A percentile compares a stretch with the other conserved stretches of the same genome.
phyloP scores from a whole-genome alignment of 257 asterid species.

The Handroanthus guayacan region DNA sequence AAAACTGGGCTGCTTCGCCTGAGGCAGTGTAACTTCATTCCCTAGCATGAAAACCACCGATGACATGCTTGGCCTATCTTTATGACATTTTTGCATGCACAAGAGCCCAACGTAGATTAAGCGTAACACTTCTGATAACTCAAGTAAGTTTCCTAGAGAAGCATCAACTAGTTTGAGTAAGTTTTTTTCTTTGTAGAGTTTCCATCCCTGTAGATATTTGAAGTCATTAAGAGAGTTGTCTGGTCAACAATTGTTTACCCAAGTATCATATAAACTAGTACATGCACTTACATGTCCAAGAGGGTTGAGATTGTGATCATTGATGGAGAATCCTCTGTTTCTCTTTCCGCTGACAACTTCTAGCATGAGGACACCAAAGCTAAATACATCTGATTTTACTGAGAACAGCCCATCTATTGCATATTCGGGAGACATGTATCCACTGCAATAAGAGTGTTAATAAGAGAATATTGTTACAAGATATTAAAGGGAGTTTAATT shows the following conservation, averaged over 20 bases:
- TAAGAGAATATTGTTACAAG: not conserved
- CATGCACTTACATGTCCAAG: constrained; percentile 26
- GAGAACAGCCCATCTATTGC: constrained; percentile 30
- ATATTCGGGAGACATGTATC: constrained; percentile 35
- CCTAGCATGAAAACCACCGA: constrained; percentile 35
- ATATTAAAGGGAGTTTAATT: not conserved
- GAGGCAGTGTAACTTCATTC: constrained; percentile 25
- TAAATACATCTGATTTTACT: constrained; percentile 29
- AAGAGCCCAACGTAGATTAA: constrained; percentile 25
- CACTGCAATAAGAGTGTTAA: not conserved
- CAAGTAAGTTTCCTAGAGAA: constrained; percentile 8
- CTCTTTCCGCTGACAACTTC: constrained; percentile 32
- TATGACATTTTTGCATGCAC: constrained; percentile 14
- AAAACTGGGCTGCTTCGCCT: constrained; percentile 18
- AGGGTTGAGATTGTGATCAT: constrained; percentile 28
- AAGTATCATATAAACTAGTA: not conserved
- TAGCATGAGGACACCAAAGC: constrained; percentile 31
- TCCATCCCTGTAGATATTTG: constrained; percentile 31
- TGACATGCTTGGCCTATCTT: constrained; percentile 33
- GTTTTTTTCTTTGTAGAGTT: constrained; percentile 30
- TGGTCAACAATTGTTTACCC: not conserved
- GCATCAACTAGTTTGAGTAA: constrained; percentile 11
- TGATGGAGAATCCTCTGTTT: constrained; percentile 32
- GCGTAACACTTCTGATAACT: constrained; percentile 13
- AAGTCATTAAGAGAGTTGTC: not conserved